Conservation (phyloP, 169 alveolate genomes). For the Eimeria falciformis region DNA sequence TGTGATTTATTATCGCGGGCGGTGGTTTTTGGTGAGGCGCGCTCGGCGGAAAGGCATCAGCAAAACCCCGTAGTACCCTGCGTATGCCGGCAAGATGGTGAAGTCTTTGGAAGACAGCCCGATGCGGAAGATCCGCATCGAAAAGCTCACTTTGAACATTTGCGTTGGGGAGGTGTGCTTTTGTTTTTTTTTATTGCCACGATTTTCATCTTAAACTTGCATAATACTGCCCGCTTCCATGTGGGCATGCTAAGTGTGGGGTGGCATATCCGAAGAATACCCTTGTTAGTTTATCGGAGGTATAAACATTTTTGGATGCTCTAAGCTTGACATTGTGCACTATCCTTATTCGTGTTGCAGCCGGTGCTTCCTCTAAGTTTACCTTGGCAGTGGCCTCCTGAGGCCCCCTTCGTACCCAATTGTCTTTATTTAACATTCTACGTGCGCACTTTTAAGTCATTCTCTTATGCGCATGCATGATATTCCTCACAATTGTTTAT, state of each 20-base stretch:
- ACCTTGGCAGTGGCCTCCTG: too few relatives aligned
- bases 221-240: neutral
- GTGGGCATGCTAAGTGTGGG: constrained; percentile 27
- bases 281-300: neutral
- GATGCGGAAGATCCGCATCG: constrained; percentile 99
- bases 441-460: neutral
- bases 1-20: neutral
- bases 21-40: neutral
- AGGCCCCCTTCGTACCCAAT: too few relatives aligned
- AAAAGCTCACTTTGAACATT: constrained; percentile 98
- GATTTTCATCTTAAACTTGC: neutral
- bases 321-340: too few relatives aligned
- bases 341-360: too few relatives aligned
- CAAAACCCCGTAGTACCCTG: constrained; percentile 16
- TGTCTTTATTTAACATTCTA: neutral
- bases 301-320: too few relatives aligned
- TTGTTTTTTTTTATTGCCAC: neutral
- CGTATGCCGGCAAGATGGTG: constrained; percentile 67
- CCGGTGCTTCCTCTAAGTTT: too few relatives aligned
- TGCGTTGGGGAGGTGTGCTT: constrained; percentile 97
- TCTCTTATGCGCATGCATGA: neutral
- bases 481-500: neutral
- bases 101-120: constrained; percentile 88
- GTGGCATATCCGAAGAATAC: neutral
- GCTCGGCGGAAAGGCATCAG: constrained; percentile 6